phyloP scores from a whole-genome alignment of 345 rosid genomes.

The Eucalyptus camaldulensis region DNA sequence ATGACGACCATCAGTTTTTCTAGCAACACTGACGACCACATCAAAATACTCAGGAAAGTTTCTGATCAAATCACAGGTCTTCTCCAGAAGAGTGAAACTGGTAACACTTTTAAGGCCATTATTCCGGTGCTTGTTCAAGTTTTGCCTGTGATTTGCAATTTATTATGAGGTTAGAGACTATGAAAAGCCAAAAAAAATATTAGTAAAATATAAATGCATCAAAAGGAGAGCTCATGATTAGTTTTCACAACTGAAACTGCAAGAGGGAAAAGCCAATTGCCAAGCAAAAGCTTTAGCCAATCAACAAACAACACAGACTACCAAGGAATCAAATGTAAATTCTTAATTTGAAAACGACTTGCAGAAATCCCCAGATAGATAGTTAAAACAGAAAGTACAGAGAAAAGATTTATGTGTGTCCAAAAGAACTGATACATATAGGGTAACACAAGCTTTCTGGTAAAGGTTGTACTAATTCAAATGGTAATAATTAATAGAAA shows the following conservation, averaged over 20 bases:
- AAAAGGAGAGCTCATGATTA: neutral
- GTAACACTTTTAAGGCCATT: constrained; percentile 23
- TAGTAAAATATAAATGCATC: neutral
- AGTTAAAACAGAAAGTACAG: neutral
- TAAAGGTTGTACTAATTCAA: neutral
- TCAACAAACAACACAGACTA: neutral
- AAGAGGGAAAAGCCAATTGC: neutral
- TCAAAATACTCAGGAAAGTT: constrained; percentile 83
- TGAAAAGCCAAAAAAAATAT: neutral
- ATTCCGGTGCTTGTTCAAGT: constrained; percentile 46
- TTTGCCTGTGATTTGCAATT: constrained; percentile 31
- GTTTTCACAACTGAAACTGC: neutral
- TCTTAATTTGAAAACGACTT: neutral
- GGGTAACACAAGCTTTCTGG: neutral
- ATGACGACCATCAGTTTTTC: constrained; percentile 96
- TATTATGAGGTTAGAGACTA: neutral
- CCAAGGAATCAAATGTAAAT: neutral
- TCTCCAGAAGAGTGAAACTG: constrained; percentile 60
- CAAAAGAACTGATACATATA: neutral
- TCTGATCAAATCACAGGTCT: constrained; percentile 82
- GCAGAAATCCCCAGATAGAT: neutral
- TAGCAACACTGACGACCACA: constrained; percentile 97
- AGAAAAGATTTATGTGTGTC: neutral
- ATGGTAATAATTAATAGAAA: neutral
- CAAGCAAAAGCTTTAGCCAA: neutral